Percentiles rank a stretch among this genome's conserved stretches.
These are phyloP conservation scores for Diaporthe australafricana DNA, from an alignment of 2,329 filamentous ascomycete genomes.

Conservation along the genomic window DNA sequence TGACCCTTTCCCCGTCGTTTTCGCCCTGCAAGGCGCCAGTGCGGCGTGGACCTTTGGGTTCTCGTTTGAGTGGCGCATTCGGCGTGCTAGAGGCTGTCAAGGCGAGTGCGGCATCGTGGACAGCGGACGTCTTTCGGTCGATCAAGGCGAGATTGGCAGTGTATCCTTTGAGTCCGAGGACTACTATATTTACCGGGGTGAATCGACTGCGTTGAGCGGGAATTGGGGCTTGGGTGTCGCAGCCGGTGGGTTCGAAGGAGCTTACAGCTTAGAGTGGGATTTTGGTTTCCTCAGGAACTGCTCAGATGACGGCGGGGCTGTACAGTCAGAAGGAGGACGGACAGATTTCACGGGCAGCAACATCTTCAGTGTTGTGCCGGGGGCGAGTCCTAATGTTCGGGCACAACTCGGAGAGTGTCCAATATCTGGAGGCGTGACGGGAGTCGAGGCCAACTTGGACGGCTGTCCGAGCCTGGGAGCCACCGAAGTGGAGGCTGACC, in stretches of 20 bases:
- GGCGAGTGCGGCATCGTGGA: slow-evolving; percentile 18
- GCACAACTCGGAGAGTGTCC: not conserved
- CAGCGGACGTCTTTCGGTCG: not conserved
- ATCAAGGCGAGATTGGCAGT: not conserved
- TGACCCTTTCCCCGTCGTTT: slow-evolving; percentile 44
- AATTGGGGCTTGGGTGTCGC: slow-evolving; percentile 12
- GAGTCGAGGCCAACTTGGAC: not conserved
- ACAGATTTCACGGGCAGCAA: not conserved
- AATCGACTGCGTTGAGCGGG: not conserved
- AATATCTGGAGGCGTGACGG: not conserved
- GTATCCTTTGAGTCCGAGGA: slow-evolving; percentile 11
- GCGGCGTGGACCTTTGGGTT: slow-evolving; percentile 22
- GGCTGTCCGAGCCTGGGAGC: slow-evolving; percentile 3
- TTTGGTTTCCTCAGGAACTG: slow-evolving; percentile 20
- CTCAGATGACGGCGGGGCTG: not conserved
- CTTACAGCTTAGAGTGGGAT: slow-evolving; percentile 16
- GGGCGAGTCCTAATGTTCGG: not conserved
- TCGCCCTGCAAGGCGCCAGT: slow-evolving; percentile 44
- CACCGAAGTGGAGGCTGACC: not conserved
- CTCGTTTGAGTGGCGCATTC: slow-evolving; percentile 14
- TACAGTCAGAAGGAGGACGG: not conserved
- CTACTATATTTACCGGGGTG: not conserved
- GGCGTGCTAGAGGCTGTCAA: not conserved
- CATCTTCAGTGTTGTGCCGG: not conserved
- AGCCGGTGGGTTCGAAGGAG: not conserved